phyloP scores from a whole-genome alignment of 139 green algal species.

The Pleodorina starrii region DNA sequence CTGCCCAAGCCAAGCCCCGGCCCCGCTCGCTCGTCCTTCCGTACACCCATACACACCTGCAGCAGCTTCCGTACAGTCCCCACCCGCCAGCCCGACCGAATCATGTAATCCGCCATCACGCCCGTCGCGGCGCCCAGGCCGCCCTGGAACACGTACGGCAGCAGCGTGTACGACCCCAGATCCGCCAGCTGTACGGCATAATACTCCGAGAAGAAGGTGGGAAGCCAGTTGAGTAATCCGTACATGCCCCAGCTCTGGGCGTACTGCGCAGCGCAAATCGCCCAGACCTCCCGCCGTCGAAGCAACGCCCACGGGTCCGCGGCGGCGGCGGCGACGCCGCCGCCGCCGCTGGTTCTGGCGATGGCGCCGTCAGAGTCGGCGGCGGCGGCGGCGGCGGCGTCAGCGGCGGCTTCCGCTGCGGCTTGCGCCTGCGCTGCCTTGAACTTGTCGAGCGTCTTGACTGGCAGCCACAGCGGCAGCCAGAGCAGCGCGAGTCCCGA shows the following conservation, averaged over 20 bases:
- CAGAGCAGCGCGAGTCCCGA: slow-evolving; percentile 71
- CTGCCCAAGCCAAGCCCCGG: no score
- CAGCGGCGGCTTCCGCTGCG: background rate
- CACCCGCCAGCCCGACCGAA: slow-evolving; percentile 60
- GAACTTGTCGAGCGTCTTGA: slow-evolving; percentile 30
- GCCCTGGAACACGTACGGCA: slow-evolving; percentile 82
- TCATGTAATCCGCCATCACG: slow-evolving; percentile 63
- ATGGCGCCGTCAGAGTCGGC: background rate
- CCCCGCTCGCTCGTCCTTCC: no score
- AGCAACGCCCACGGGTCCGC: slow-evolving; percentile 58
- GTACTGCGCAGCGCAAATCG: slow-evolving; percentile 86
- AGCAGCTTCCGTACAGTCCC: slow-evolving; percentile 61
- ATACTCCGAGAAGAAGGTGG: slow-evolving; percentile 84
- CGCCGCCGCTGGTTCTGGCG: background rate
- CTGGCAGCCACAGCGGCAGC: slow-evolving; percentile 79
- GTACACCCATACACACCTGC: no score
- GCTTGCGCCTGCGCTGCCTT: background rate
- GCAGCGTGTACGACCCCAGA: slow-evolving; percentile 79
- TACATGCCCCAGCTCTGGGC: slow-evolving; percentile 78
- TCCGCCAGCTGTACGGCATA: slow-evolving; percentile 75
- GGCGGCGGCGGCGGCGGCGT: background rate
- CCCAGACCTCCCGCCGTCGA: slow-evolving; percentile 73
- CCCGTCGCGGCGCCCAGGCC: slow-evolving; percentile 60
- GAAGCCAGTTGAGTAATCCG: slow-evolving; percentile 88
- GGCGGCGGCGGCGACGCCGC: no score